A percentile compares a stretch with the other conserved stretches of the same genome.
phyloP scores from a whole-genome alignment of 2,329 filamentous ascomycete species.

The Paecilomyces niveus region DNA sequence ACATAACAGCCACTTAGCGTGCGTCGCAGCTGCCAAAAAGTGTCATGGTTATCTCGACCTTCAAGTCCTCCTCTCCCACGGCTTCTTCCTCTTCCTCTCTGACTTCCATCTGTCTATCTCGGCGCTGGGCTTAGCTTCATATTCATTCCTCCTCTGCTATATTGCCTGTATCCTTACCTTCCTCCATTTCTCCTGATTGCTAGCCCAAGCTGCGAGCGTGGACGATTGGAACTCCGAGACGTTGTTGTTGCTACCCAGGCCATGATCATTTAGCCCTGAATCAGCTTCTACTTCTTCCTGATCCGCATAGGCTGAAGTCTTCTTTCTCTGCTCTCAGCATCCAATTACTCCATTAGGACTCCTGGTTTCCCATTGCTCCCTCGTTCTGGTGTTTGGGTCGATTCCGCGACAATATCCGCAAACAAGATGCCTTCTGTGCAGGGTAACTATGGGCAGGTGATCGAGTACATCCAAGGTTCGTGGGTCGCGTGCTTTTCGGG shows the following conservation, averaged over 20 bases:
- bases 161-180: constrained; percentile 8
- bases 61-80: constrained; percentile 14
- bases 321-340: neutral
- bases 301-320: neutral
- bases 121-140: constrained; percentile 1
- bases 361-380: neutral
- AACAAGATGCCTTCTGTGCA: constrained; percentile 43
- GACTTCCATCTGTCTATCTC: constrained; percentile 8
- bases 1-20: constrained; percentile 32
- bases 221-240: neutral
- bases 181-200: constrained; percentile 3
- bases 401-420: neutral
- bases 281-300: neutral
- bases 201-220: constrained; percentile 1
- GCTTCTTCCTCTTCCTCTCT: constrained; percentile 12
- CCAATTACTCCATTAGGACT: neutral
- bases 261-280: neutral
- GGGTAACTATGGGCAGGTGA: constrained; percentile 74
- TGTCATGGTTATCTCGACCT: constrained; percentile 6
- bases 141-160: constrained; percentile 4
- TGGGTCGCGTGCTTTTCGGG: constrained; percentile 12
- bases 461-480: constrained; percentile 92
- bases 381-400: neutral
- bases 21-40: constrained; percentile 28
- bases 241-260: neutral